phyloP scores from a whole-genome alignment of 176 grass and related monocot genomes.

The Chloris gayana region DNA sequence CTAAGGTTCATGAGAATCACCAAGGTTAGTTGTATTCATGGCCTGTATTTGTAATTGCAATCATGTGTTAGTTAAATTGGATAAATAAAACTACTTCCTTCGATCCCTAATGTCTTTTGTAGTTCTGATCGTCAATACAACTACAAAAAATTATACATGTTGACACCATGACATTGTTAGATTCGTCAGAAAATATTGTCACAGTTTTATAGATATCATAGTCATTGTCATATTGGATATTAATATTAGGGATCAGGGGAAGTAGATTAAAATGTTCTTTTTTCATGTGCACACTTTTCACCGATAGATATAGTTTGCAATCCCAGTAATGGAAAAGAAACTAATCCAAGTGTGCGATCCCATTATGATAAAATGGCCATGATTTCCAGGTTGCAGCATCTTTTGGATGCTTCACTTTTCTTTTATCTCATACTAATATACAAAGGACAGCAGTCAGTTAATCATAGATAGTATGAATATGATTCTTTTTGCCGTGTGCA shows the following conservation, averaged over 20 bases:
- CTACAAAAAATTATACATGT: neutral
- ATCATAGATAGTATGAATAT: neutral
- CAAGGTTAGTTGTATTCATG: constrained; percentile 11
- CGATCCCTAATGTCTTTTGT: neutral
- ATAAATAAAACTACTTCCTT: neutral
- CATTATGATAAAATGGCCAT: neutral
- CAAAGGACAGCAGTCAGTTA: neutral
- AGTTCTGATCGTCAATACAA: neutral
- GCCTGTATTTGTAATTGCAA: neutral
- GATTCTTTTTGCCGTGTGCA: neutral
- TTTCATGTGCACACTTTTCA: neutral
- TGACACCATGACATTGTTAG: too few relatives aligned
- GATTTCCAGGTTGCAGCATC: neutral
- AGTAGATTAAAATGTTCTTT: neutral
- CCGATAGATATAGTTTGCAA: neutral
- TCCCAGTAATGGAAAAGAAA: neutral
- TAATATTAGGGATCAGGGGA: neutral
- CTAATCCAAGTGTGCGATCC: neutral
- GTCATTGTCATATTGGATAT: neutral
- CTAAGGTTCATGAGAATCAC: neutral
- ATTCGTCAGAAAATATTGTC: too few relatives aligned
- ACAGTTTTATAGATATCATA: neutral
- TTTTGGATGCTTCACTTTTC: neutral
- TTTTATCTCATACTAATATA: neutral
- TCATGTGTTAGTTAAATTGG: neutral